Conservation (phyloP, 306 rosid genomes). For the Vachellia pachyceras region DNA sequence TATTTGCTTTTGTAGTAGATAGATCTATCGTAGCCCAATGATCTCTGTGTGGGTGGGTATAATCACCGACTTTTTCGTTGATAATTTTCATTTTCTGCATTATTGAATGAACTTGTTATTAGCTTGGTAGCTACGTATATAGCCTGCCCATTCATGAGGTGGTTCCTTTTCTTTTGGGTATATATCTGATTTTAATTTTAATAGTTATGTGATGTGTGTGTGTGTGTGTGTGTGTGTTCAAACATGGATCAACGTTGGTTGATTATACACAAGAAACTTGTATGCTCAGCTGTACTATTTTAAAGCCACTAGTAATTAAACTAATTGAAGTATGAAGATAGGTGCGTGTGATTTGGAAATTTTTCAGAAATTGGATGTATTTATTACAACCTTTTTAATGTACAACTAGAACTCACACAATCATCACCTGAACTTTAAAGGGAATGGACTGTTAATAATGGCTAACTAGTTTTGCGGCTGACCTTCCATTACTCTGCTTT, state of each 20-base stretch:
- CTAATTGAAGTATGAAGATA: neutral
- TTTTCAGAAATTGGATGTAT: neutral
- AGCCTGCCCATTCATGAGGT: neutral
- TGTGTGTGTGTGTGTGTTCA: neutral
- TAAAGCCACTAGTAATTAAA: neutral
- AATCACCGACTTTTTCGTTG: slow-evolving; percentile 42
- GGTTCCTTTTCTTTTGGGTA: neutral
- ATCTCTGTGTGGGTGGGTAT: too few relatives aligned
- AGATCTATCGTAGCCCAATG: neutral
- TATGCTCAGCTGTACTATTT: too few relatives aligned
- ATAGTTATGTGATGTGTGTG: neutral
- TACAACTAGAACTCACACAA: neutral
- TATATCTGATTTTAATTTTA: neutral
- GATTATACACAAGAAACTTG: too few relatives aligned
- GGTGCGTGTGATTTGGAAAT: neutral
- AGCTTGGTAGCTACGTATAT: neutral
- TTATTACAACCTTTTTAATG: neutral
- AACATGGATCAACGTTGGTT: neutral
- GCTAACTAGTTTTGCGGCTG: too few relatives aligned
- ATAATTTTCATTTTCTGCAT: neutral
- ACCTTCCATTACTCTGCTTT: too few relatives aligned
- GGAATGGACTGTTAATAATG: too few relatives aligned
- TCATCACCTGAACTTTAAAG: too few relatives aligned
- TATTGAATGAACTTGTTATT: neutral
- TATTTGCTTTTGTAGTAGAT: neutral